A percentile compares a stretch with the other conserved stretches of the same genome.
phyloP scores from a whole-genome alignment of 2,329 filamentous ascomycete genomes.

The Xenosphaeropsis pyriputrescens region DNA sequence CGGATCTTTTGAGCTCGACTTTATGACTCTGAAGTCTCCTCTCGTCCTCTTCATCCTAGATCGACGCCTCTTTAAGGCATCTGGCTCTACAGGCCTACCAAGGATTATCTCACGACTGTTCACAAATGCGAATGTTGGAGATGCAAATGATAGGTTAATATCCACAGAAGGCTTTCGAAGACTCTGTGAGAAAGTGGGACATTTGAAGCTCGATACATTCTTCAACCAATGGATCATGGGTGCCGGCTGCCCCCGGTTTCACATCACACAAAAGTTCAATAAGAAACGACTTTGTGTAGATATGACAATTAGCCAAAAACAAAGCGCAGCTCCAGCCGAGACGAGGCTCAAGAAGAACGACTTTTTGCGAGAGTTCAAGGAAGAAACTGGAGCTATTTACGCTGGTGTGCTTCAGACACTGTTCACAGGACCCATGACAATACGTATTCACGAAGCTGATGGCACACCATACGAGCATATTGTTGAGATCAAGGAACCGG shows the following conservation, averaged over 20 bases:
- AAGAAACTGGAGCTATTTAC: slow-evolving; percentile 56
- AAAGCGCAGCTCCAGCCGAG: slow-evolving; percentile 31
- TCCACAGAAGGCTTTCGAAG: slow-evolving; percentile 63
- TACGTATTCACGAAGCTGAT: slow-evolving; percentile 94
- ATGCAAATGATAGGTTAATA: slow-evolving; percentile 55
- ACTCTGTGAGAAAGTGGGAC: slow-evolving; percentile 76
- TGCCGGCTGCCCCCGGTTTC: slow-evolving; percentile 77
- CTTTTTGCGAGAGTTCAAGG: slow-evolving; percentile 76
- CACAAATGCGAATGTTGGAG: slow-evolving; percentile 71
- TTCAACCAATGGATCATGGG: slow-evolving; percentile 89
- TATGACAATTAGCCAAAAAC: slow-evolving; percentile 69
- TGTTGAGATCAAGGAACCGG: slow-evolving; percentile 80
- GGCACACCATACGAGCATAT: slow-evolving; percentile 98
- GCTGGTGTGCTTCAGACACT: slow-evolving; percentile 58
- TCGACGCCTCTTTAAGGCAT: slow-evolving; percentile 76
- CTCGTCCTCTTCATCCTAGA: slow-evolving; percentile 90
- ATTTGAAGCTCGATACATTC: slow-evolving; percentile 71
- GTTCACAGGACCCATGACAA: slow-evolving; percentile 94
- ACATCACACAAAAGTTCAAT: slow-evolving; percentile 82
- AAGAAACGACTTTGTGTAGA: slow-evolving; percentile 95
- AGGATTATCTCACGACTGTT: slow-evolving; percentile 79
- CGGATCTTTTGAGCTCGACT: slow-evolving; percentile 75
- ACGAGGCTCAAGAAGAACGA: slow-evolving; percentile 50
- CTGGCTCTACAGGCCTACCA: slow-evolving; percentile 68
- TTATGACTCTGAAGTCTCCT: slow-evolving; percentile 80